Percentiles rank a stretch among this genome's conserved stretches.
These are phyloP conservation scores for Penicillium canariense DNA, from an alignment of 495 filamentous ascomycete species.

Conservation along the genomic window DNA sequence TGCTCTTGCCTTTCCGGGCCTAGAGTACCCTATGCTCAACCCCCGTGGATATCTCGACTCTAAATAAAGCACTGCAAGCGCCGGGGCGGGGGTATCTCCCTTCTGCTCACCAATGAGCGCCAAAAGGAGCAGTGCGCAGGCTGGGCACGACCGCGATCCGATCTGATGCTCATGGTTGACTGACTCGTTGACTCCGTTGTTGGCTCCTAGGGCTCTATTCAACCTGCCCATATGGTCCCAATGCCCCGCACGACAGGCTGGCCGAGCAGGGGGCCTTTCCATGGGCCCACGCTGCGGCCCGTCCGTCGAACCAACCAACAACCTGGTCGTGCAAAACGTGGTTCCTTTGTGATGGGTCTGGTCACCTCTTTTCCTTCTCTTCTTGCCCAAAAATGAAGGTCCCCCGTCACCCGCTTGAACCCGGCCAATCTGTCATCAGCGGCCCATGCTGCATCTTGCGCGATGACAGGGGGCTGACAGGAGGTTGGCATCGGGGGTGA, in stretches of 20 bases:
- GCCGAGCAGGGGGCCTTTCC: not conserved
- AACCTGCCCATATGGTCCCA: not conserved
- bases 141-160: too few relatives aligned
- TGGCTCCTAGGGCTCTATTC: not conserved
- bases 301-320: constrained; percentile 16
- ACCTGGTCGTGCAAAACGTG: not conserved
- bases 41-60: not conserved
- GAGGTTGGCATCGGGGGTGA: not conserved
- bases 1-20: too few relatives aligned
- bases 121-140: not conserved
- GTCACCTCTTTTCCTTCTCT: not conserved
- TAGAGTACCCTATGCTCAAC: not conserved
- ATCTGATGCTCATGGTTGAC: not conserved
- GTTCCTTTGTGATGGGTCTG: constrained; percentile 13
- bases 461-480: not conserved
- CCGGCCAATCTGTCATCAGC: not conserved
- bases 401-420: not conserved
- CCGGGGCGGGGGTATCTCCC: constrained; percentile 10
- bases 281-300: constrained; percentile 9
- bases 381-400: not conserved
- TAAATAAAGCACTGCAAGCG: constrained; percentile 20
- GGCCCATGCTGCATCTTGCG: not conserved
- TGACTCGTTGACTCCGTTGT: not conserved
- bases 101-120: constrained; percentile 1
- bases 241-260: not conserved